These are phyloP conservation scores for Hypoxylon subgilvum DNA, from an alignment of 495 filamentous ascomycete genomes.

Conservation along the genomic window DNA sequence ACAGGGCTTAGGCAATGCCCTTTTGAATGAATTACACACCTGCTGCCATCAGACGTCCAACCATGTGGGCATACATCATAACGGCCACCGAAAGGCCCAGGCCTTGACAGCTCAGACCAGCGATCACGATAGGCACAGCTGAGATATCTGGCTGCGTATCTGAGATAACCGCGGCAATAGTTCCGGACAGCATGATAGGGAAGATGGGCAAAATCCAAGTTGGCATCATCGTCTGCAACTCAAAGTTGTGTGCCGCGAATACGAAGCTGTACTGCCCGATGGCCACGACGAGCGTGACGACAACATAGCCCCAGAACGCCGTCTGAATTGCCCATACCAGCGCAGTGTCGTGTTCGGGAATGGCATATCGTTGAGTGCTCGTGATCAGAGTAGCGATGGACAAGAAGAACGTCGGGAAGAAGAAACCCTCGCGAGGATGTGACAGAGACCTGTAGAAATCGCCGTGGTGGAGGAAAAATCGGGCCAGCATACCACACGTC, in stretches of 20 bases:
- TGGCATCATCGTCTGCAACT: constrained; percentile 54
- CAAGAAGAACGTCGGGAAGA: constrained; percentile 72
- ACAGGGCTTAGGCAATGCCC: no score
- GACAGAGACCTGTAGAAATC: constrained; percentile 62
- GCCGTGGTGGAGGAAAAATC: constrained; percentile 62
- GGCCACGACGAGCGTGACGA: constrained; percentile 48
- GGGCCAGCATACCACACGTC: constrained; percentile 56
- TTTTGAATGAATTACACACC: constrained; percentile 50
- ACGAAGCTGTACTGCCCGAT: constrained; percentile 60
- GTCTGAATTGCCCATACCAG: constrained; percentile 50
- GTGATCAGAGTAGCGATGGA: constrained; percentile 67
- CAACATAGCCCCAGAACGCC: constrained; percentile 60
- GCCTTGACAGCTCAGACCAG: constrained; percentile 59
- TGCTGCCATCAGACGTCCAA: constrained; percentile 65
- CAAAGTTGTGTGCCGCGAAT: constrained; percentile 53
- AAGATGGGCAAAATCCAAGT: constrained; percentile 65
- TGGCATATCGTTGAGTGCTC: constrained; percentile 64
- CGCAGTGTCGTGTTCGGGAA: constrained; percentile 48
- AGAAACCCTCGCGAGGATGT: constrained; percentile 68
- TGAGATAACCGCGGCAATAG: constrained; percentile 53
- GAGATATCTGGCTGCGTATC: constrained; percentile 50
- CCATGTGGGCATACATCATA: constrained; percentile 63
- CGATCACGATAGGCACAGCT: constrained; percentile 55
- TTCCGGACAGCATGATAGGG: constrained; percentile 62
- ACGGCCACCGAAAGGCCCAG: constrained; percentile 57